Conservation (phyloP, 2,329 filamentous ascomycete species). For the Epichloe hybrida region DNA sequence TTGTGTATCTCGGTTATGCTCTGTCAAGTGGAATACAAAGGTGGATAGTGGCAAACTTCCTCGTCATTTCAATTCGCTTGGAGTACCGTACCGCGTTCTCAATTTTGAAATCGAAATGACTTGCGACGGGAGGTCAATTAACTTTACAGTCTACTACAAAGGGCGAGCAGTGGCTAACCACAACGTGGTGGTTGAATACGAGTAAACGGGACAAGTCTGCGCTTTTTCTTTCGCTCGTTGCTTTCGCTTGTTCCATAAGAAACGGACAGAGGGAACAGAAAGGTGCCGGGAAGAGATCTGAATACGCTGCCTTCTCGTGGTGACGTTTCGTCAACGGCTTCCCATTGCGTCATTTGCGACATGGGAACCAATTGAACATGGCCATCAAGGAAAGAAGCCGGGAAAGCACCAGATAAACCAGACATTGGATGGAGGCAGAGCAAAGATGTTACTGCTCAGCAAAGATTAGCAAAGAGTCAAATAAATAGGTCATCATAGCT, state of each 20-base stretch:
- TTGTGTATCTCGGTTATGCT: not conserved
- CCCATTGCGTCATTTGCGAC: not conserved
- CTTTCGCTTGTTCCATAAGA: no score
- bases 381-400: not conserved
- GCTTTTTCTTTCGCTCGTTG: no score
- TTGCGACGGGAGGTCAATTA: not conserved
- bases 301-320: not conserved
- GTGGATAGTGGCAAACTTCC: not conserved
- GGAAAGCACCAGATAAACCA: not conserved
- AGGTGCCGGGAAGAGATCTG: not conserved
- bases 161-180: not conserved
- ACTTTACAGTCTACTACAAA: slow-evolving; percentile 1
- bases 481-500: not conserved
- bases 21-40: not conserved
- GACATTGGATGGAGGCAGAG: not conserved
- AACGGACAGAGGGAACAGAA: not conserved
- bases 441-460: not conserved
- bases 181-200: not conserved
- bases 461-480: not conserved
- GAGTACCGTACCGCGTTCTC: not conserved
- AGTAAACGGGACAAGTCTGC: not conserved
- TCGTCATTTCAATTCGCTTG: not conserved
- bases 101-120: slow-evolving; percentile 1
- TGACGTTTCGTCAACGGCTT: not conserved
- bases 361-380: not conserved